Base-by-base conservation (phyloP, 495 filamentous ascomycete species). In the Echria macrotheca region DNA sequence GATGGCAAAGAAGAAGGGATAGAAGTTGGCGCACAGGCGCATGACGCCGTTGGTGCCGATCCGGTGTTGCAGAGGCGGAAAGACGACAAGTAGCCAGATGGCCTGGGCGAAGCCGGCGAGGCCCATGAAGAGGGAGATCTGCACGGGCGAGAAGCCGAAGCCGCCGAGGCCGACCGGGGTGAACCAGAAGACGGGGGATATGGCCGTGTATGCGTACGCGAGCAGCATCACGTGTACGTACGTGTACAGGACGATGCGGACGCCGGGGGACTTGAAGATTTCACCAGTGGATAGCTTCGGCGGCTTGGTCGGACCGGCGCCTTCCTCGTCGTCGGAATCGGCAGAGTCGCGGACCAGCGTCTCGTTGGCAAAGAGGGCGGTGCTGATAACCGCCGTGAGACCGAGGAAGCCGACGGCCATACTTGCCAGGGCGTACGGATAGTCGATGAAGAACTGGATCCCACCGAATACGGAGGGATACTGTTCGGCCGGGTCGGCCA, bases 401-500 rank as follows among this genome's bases (percentile, higher is more conserved):
- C 74, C 76, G 19, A 87, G 61, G 1, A 47, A 33, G 3, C 74
- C 79, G 1, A 76, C 68, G 1, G 71, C 69, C 18, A 83, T 64
- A 7, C 77, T 82, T 0, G 83, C 68, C 2, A 87, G 74, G 9
- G 76, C 77, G 55, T 87, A 87, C 1, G 83, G 84, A 48, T 80
- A 84, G 7, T 75, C 56, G 37, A 73, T 61, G 47, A 86, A 81
- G 61, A 87, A 83, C 1, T 46, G 47, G 10, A 78, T 59, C 18
- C 57, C 53, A 7, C 71, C 73, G 54, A 88, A 87, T 0, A 75
- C 39, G 4, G 63, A 45, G 1, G 77, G 75, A 43, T 77, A 85
- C 56, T 81, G 77, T 5, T 64, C 52, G 5, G 72, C 79, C 8
- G 85, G 84, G 39, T 78, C 71, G n/a, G 78, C 77, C 9, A 89